Base-by-base conservation (phyloP, 2,329 filamentous ascomycete species). In the Ceratocystiopsis brevicomis region DNA sequence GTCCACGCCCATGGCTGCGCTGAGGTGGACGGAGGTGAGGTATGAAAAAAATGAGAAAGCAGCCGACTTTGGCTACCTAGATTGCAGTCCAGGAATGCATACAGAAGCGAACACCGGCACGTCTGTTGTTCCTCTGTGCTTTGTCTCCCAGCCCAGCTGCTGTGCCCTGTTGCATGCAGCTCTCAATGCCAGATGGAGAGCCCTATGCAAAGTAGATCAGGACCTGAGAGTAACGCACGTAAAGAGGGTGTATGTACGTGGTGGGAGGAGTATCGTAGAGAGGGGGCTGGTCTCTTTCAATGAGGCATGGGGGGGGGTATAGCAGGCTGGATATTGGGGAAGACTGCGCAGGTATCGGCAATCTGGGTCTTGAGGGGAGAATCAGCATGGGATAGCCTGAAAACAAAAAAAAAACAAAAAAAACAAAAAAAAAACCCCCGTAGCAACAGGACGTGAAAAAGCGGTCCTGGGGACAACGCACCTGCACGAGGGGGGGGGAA, bases 1-100 rank as follows among this genome's bases (percentile, higher is more conserved):
- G 52, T 73, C 68, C 59, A 64, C 61, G 45, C 51, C 51, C 51
- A 53, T 53, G 42, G 50, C 25, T 30, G 25, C 25, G 25, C 25
- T 30, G 25, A 10, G 2, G 25, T 30, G 25, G 25, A 30, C 25
- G 25, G 25, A 30, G 25, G 25, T 30, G 12, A n/a, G 13, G 16
- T 18, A 10, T 12, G 38, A 39, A 15, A 30, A n/a, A n/a, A 9
- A 15, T 35, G 30, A 41, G 39, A 30, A 33, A 25, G 33, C 25
- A 30, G 10, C 25, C 25, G 10, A 30, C 25, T 8, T 30, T 30
- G 25, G 25, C 25, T 30, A 9, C 25, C 25, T 30, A 30, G 25
- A 30, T 30, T 10, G 25, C 10, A 30, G 25, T 30, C 25, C 25
- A 11, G 10, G 5, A 11, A 30, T 30, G 25, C 25, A 30, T 30